Conservation (phyloP, 306 rosid species). For the Medicago lupulina region DNA sequence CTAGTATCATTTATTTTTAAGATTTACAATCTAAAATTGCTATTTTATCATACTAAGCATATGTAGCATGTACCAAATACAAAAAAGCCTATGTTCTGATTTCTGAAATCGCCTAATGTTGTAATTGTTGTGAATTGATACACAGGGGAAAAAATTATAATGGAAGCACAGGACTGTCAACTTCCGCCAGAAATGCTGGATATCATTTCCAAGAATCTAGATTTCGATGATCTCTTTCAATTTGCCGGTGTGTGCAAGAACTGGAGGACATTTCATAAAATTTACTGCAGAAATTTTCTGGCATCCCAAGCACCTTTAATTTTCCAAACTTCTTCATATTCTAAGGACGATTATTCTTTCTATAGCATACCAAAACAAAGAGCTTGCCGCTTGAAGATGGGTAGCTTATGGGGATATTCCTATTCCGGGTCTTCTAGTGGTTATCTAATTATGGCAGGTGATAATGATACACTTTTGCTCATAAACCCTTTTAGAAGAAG, state of each 20-base stretch:
- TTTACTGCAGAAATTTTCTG: slow-evolving; percentile 1
- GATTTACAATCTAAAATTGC: neutral
- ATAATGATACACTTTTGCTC: neutral
- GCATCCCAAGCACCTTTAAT: slow-evolving; percentile 28
- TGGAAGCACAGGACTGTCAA: neutral
- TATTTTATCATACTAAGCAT: too few species aligned
- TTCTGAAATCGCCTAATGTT: neutral
- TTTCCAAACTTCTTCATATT: slow-evolving; percentile 9
- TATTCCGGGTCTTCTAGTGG: slow-evolving; percentile 36
- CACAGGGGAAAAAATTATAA: slow-evolving; percentile 8
- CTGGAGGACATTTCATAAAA: neutral
- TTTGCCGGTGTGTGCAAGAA: slow-evolving; percentile 22
- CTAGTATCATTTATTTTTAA: too few species aligned
- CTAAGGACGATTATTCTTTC: neutral
- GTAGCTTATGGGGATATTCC: neutral
- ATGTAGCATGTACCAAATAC: too few species aligned
- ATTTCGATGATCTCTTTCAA: slow-evolving; percentile 24
- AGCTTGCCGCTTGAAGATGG: neutral
- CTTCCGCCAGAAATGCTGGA: slow-evolving; percentile 30
- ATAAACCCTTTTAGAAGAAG: slow-evolving; percentile 36
- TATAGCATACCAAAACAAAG: neutral
- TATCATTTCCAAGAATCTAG: slow-evolving; percentile 17
- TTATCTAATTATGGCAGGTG: neutral
- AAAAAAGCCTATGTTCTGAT: too few species aligned
- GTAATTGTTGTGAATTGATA: neutral